phyloP scores from a whole-genome alignment of 2,329 filamentous ascomycete genomes.

The Penicillium fuscoglaucum region DNA sequence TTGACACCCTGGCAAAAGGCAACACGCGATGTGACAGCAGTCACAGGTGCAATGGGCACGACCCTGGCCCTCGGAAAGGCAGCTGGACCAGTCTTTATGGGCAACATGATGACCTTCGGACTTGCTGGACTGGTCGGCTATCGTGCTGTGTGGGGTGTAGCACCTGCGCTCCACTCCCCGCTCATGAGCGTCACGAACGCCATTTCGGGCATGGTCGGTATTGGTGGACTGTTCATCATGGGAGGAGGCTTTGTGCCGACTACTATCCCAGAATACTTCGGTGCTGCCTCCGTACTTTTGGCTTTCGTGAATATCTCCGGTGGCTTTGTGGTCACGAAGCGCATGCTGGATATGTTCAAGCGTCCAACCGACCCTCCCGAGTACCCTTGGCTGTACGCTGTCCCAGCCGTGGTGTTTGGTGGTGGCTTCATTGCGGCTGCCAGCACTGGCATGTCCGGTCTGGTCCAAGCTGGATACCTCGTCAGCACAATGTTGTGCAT shows the following conservation, averaged over 20 bases:
- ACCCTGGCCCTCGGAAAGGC: constrained; percentile 75
- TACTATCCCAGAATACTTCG: constrained; percentile 76
- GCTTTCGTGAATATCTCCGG: constrained; percentile 88
- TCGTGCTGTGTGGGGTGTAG: constrained; percentile 83
- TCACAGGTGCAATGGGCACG: constrained; percentile 76
- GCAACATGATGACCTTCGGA: constrained; percentile 80
- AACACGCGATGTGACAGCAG: constrained; percentile 69
- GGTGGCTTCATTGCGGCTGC: constrained; percentile 79
- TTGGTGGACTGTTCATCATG: constrained; percentile 86
- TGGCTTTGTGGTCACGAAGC: constrained; percentile 87
- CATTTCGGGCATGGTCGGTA: constrained; percentile 86
- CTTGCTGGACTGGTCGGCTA: constrained; percentile 85
- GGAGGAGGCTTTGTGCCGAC: constrained; percentile 76
- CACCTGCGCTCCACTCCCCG: constrained; percentile 79
- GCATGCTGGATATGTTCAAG: constrained; percentile 92
- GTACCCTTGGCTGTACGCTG: constrained; percentile 81
- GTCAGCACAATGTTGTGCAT: constrained; percentile 84
- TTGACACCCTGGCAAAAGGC: constrained; percentile 81
- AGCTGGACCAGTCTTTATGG: constrained; percentile 82
- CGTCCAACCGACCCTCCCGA: constrained; percentile 82
- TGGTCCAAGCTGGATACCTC: constrained; percentile 85
- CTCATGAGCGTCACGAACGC: constrained; percentile 93
- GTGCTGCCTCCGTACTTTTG: constrained; percentile 75
- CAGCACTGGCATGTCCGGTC: constrained; percentile 75
- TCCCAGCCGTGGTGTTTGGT: constrained; percentile 74